Percentiles rank a stretch among this genome's conserved stretches.
These are phyloP conservation scores for Flaveria sonorensis DNA, from an alignment of 129 eudicot species.

Conservation along the genomic window DNA sequence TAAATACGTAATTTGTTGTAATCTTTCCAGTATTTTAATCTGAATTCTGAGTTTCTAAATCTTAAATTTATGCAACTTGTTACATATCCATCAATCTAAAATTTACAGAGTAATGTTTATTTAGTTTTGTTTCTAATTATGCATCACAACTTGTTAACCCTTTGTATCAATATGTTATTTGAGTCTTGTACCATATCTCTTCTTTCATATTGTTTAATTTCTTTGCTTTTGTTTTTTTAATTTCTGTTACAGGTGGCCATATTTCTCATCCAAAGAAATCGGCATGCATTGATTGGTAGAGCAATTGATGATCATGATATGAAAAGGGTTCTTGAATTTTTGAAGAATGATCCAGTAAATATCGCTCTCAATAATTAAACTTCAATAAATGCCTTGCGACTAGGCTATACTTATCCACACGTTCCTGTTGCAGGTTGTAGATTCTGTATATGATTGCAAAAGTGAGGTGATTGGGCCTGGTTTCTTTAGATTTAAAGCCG, in stretches of 20 bases:
- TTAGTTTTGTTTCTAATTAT: not conserved
- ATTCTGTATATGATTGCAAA: constrained; percentile 94
- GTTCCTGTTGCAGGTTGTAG: constrained; percentile 74
- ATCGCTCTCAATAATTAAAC: not conserved
- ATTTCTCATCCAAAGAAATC: constrained; percentile 40
- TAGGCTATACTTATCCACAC: not conserved
- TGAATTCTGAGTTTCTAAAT: not conserved
- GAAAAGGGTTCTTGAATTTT: constrained; percentile 84
- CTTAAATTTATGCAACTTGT: not conserved
- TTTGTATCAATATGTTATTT: constrained; percentile 4
- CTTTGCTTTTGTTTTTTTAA: not conserved
- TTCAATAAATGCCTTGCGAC: constrained; percentile 10
- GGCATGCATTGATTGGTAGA: constrained; percentile 96
- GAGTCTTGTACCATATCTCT: not conserved
- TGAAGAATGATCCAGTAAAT: constrained; percentile 3
- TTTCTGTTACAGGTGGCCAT: constrained; percentile 68
- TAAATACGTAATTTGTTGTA: constrained; percentile 39
- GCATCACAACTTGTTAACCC: not conserved
- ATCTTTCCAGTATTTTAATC: not conserved
- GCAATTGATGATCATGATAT: constrained; percentile 94
- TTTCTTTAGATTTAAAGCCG: constrained; percentile 94
- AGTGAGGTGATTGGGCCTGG: constrained; percentile 99
- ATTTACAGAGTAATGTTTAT: not conserved
- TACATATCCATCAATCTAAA: not conserved
- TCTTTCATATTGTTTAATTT: not conserved